These are phyloP conservation scores for Coniochaeta sp. DNA, from an alignment of 2,329 filamentous ascomycete genomes.

Conservation along the genomic window DNA sequence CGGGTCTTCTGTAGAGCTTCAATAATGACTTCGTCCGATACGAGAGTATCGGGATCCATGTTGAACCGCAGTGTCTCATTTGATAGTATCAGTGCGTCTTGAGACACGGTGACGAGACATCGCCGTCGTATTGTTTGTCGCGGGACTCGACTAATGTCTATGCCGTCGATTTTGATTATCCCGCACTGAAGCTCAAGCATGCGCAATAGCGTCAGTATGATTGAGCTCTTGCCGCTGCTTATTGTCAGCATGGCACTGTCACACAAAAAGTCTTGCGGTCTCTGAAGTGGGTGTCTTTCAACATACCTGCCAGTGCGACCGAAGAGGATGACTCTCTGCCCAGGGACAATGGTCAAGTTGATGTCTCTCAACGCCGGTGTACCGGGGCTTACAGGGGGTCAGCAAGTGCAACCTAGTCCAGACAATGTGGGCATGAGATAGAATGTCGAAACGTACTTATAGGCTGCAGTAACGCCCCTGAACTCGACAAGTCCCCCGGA, in stretches of 20 bases:
- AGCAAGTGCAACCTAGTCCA: not conserved
- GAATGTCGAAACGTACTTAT: constrained; percentile 11
- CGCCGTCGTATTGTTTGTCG: not conserved
- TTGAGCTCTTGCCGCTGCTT: constrained; percentile 12
- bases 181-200: not conserved
- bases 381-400: not conserved
- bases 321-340: constrained; percentile 41
- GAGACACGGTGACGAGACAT: not conserved
- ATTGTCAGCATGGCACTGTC: not conserved
- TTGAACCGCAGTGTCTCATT: constrained; percentile 1
- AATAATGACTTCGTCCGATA: constrained; percentile 27
- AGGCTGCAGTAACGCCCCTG: constrained; percentile 18
- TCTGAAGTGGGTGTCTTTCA: too few species aligned
- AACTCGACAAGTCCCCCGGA: constrained; percentile 17
- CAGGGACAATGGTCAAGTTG: constrained; percentile 22
- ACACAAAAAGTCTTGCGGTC: too few species aligned
- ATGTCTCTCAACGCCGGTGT: constrained; percentile 16
- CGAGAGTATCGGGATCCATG: not conserved
- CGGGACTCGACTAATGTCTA: not conserved
- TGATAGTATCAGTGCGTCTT: not conserved
- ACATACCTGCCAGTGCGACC: constrained; percentile 35
- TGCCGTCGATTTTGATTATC: not conserved
- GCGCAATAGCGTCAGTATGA: not conserved
- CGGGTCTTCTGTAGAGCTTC: constrained; percentile 23
- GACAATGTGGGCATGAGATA: not conserved